Evolutionary conservation across 2,329 filamentous ascomycete genomes (phyloP).

Genomic region (Ceratocystis alfenasii): DNA sequence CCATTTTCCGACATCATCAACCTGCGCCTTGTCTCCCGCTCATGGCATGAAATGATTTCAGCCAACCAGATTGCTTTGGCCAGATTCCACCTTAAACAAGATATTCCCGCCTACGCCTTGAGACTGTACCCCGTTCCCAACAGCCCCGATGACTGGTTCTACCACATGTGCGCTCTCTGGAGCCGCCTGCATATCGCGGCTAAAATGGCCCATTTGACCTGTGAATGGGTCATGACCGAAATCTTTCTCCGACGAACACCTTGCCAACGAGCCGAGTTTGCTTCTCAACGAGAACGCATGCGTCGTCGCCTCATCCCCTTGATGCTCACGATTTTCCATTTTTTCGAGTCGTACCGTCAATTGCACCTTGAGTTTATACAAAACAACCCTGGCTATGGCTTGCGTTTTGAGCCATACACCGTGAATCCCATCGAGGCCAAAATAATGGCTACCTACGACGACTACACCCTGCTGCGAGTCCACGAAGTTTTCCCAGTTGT

Average conservation of each 20-base stretch:
- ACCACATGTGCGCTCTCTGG: conserved; percentile 53
- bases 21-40: conserved; percentile 45
- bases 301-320: conserved; percentile 50
- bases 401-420: conserved; percentile 44
- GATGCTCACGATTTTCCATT: conserved; percentile 55
- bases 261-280: conserved; percentile 44
- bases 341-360: conserved; percentile 52
- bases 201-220: conserved; percentile 50
- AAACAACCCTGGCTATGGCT: conserved; percentile 39
- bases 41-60: conserved; percentile 48
- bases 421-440: conserved; percentile 50
- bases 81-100: conserved; percentile 47
- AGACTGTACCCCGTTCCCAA: conserved; percentile 46
- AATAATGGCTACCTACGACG: conserved; percentile 54
- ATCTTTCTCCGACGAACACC: conserved; percentile 50
- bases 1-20: conserved; percentile 50
- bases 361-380: conserved; percentile 46
- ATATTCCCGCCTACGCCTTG: conserved; percentile 48
- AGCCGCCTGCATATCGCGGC: conserved; percentile 53
- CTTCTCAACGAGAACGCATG: conserved; percentile 51
- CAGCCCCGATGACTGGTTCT: conserved; percentile 40
- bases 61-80: conserved; percentile 50
- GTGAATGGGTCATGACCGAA: conserved; percentile 53
- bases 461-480: conserved; percentile 48
- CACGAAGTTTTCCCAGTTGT: conserved; percentile 54